Evolutionary conservation across 306 rosid species (phyloP).

Genomic region (Oxytropis ochrocephala): DNA sequence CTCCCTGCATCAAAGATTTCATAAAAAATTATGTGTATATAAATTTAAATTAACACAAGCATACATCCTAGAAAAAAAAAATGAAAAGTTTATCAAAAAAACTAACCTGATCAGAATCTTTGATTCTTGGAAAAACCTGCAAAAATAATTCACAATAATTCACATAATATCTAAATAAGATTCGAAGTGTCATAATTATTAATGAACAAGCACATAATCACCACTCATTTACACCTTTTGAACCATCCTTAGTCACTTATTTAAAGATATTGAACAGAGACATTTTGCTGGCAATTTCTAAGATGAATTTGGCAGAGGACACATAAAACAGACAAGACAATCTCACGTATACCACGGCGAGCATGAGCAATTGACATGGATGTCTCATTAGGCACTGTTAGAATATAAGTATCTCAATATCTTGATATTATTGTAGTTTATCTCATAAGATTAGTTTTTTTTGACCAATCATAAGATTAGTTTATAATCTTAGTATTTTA

Average conservation of each 20-base stretch:
- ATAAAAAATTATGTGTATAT: background rate
- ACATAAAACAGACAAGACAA: background rate
- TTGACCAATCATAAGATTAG: too few relatives aligned
- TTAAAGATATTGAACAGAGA: background rate
- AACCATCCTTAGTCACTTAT: background rate
- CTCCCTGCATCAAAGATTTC: conserved; percentile 58
- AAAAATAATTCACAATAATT: conserved; percentile 27
- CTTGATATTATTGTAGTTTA: too few relatives aligned
- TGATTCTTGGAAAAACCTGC: conserved; percentile 86
- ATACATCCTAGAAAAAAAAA: background rate
- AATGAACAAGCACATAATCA: background rate
- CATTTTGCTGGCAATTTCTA: background rate
- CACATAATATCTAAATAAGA: conserved; percentile 5
- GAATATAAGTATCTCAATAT: too few relatives aligned
- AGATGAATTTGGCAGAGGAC: background rate
- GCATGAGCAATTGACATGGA: conserved; percentile 1
- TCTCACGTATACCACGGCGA: background rate
- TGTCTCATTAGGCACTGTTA: background rate
- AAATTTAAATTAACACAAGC: conserved; percentile 5
- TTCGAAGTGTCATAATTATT: background rate
- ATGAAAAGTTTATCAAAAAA: background rate
- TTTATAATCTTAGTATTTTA: too few relatives aligned
- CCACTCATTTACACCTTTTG: background rate
- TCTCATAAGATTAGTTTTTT: too few relatives aligned
- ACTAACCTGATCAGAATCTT: conserved; percentile 67